Conservation (phyloP, 768 basidiomycete species). For the Dioszegia aurantiaca region DNA sequence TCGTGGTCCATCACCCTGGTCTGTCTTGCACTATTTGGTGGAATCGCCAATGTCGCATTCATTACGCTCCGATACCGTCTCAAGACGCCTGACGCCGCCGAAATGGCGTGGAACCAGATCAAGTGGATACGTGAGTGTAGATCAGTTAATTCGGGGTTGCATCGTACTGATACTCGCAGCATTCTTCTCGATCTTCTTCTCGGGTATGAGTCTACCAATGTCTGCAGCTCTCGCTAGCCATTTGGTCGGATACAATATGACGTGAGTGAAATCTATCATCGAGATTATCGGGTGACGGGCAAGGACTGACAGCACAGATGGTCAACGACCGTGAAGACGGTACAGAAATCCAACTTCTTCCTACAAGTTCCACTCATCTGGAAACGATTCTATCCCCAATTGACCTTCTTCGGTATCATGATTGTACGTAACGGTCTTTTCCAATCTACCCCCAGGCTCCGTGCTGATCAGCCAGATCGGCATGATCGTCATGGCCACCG, state of each 20-base stretch:
- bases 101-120: constrained; percentile 29
- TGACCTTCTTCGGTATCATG: constrained; percentile 56
- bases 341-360: constrained; percentile 85
- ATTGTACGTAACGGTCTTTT: constrained; percentile 19
- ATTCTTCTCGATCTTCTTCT: constrained; percentile 64
- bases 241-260: constrained; percentile 61
- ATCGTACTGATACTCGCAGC: constrained; percentile 56
- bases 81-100: constrained; percentile 19
- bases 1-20: constrained; percentile 66
- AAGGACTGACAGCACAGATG: constrained; percentile 17
- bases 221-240: constrained; percentile 61
- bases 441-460: not conserved
- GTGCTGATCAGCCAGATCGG: constrained; percentile 40
- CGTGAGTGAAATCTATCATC: constrained; percentile 37
- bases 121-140: constrained; percentile 67
- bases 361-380: constrained; percentile 80
- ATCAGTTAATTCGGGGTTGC: constrained; percentile 60
- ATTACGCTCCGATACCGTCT: constrained; percentile 25
- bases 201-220: constrained; percentile 68
- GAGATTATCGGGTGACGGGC: too few relatives aligned
- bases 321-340: constrained; percentile 75
- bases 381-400: constrained; percentile 68
- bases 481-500: constrained; percentile 61
- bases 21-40: constrained; percentile 65
- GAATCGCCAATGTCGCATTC: constrained; percentile 65